Evolutionary conservation across 2,329 filamentous ascomycete species (phyloP), one percentile per base, ranked within the genome.

Genomic region (Berkeleyomyces rouxiae): DNA sequence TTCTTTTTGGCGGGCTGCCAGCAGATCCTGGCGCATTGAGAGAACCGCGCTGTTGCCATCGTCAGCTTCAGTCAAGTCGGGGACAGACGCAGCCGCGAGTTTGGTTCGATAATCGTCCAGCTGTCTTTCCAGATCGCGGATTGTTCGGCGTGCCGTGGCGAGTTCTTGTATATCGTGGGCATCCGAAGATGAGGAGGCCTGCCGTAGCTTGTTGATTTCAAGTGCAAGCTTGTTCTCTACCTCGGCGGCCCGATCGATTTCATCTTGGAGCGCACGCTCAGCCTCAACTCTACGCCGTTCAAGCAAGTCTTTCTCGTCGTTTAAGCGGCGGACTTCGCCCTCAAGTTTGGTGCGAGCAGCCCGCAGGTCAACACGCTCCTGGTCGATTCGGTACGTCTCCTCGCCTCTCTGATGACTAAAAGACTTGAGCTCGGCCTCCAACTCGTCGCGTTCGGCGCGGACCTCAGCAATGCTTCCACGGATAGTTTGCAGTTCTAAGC

Each of bases 261-360:
- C 85, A 10, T 79, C 75, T 62, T 86, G 81, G 1, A 89, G 77
- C 39, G 85, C 81, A 66, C 76, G 77, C 69, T 89, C 85, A 3
- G 87, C 72, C 1, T 77, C 74, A 47, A 80, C 74, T 40, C 81
- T 82, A 65, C 84, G 79, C 63, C 83, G 79, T 10, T 75, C 65
- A 44, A 87, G 72, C 1, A 75, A 70, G 62, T 76, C 77, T 67
- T 83, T 85, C 69, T 89, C 85, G 7, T 86, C 82, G 60, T 77
- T 81, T 13, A 88, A 74, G 10, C 83, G 78, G 49, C 82, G 81
- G 13, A 87, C 75, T 68, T 89, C 86, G 65, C 76, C 79, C 66
- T 89, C 86, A 16, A 88, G 77, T 68, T 83, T 85, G 66, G 83
- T 74, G 69, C 85, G 86, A n/a, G 81, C 74, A 37, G 83, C 82